Base-by-base conservation (phyloP, 257 asterid species). In the Coffea canephora region DNA sequence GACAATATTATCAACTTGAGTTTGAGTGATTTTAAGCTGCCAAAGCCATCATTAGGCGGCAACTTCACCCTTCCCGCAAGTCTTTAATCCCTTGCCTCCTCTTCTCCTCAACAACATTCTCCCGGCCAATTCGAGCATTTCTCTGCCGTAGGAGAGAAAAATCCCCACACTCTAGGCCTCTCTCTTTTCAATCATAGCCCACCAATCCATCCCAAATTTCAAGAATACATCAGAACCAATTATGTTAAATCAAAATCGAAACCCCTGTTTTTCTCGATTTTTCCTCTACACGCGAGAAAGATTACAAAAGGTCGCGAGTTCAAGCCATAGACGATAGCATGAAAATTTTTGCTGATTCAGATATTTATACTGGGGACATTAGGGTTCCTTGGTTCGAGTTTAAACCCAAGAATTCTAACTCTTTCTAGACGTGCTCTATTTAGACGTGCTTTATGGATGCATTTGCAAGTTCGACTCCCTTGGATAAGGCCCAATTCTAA, bases 101-200 rank as follows among this genome's bases (percentile, higher is more conserved):
- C 54, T 34, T 25, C 45, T 75, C 78, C 23, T 8, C 39, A 46
- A 46, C 75, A 2, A 70, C 45, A 16, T 45, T 1, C 57, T 80
- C 68, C 70, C 14, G 43, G 27, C 27, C 74, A 68, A 34, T 65
- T 52, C 25, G 69, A 64, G 41, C 59, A 13, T 69, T 39, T 57
- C 39, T 16, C 45, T 8, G 2, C 25, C 65, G 66, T 48, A 18
- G 69, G 21, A 45, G 74, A 70, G 74, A 70, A 43, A 65, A 39
- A 46, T 14, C 83, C 76, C 83, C 46, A 39, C 79, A 74, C 79
- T 80, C 83, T 3, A 80, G 83, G 10, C 83, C 83, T 80, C 83
- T 80, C 83, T 80, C 79, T 80, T 80, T 80, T 80, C 64, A 80
- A 80, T 80, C 83, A 79, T 64, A 72, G 82, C 82, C 82, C 82